phyloP scores from a whole-genome alignment of 345 rosid species.

The Gossypium raimondii region DNA sequence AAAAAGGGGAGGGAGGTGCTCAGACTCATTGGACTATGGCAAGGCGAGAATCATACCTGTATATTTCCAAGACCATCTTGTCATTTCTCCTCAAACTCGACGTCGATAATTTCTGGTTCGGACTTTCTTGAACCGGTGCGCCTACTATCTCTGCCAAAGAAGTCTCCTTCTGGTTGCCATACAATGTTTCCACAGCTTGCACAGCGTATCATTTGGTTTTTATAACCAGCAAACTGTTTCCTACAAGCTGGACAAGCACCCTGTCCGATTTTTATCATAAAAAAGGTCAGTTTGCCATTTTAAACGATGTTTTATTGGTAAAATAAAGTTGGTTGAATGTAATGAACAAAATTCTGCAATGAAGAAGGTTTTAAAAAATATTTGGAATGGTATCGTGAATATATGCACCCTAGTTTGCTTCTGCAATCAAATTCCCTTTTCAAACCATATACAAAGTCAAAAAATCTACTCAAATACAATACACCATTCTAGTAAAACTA shows the following conservation, averaged over 20 bases:
- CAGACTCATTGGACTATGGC: not conserved
- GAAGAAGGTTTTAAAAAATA: not conserved
- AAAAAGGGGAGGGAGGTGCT: too few relatives aligned
- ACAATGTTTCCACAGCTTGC: constrained; percentile 80
- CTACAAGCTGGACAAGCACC: constrained; percentile 93
- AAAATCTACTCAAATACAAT: not conserved
- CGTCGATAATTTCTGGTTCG: constrained; percentile 66
- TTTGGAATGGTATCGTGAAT: not conserved
- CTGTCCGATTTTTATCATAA: constrained; percentile 28
- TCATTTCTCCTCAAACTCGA: constrained; percentile 90
- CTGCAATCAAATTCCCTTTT: constrained; percentile 5
- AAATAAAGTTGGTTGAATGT: not conserved
- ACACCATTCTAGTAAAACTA: not conserved
- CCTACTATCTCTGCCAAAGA: constrained; percentile 48
- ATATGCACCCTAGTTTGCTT: constrained; percentile 3
- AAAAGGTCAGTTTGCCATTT: not conserved
- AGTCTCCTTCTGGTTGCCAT: constrained; percentile 85
- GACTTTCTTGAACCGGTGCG: constrained; percentile 36
- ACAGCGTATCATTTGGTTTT: constrained; percentile 72
- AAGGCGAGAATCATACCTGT: not conserved
- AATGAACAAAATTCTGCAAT: not conserved
- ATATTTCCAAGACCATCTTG: not conserved
- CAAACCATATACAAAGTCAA: not conserved
- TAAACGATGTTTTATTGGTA: not conserved
- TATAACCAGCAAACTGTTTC: constrained; percentile 80